Base-by-base conservation (phyloP, 768 basidiomycete species). In the Phallus indusiatus region DNA sequence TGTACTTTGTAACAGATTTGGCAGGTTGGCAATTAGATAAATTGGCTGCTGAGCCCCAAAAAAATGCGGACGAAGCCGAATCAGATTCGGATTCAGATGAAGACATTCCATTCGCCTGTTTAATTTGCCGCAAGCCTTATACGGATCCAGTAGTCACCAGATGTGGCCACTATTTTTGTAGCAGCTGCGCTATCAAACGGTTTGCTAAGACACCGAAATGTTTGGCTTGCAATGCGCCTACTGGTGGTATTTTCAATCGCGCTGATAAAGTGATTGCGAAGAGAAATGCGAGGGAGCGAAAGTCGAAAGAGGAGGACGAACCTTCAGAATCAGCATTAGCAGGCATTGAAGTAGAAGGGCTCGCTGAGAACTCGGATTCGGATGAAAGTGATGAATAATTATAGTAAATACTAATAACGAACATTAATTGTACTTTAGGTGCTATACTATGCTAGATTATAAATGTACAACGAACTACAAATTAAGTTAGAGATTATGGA, bases 1-100 rank as follows among this genome's bases (percentile, higher is more conserved):
- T 37, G 62, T 22, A 37, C 54, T 53, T 22, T 35, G 56, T 62
- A 59, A 60, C 63, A 93, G 90, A 99, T 74, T 81, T 98, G n/a
- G 86, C 88, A 5, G 96, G 96, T 47, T 99, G 96, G 96, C 95
- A 99, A 73, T 78, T 99, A 58, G 96, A 99, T 76, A 90, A 94
- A 71, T 76, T 94, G 56, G 89, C 91, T 24, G 90, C 85, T 65
- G 85, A 79, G 67, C 76, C 86, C n/a, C 76, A 77, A 69, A 84
- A 79, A 72, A 76, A 81, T 63, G 78, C 61, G 47, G 75, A 71
- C 37, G 83, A 80, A 34, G 83, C 83, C 52, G 83, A 72, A 34
- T 84, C 82, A 9, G 85, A 80, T 54, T 62, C 64, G 35, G 65
- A 66, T 57, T 81, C 82, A 47, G 85, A 86, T 69, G 81, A 81